Evolutionary conservation across 1,284 basidiomycete species (phyloP), one percentile per base, ranked within the genome.

Genomic region (Pholiota adiposa): DNA sequence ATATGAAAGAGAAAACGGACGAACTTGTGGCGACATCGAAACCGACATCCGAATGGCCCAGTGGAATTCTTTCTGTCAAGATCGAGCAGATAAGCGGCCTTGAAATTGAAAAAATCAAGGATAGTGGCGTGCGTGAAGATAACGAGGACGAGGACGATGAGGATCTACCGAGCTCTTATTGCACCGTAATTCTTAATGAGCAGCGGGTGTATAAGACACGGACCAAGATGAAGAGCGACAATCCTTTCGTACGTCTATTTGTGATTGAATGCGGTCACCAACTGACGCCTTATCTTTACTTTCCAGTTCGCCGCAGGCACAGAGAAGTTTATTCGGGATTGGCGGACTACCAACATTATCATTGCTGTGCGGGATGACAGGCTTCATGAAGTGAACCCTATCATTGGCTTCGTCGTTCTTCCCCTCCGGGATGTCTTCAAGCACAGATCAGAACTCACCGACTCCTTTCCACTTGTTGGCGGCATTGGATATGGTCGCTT

Each of bases 281-380:
- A 38, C 14, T 38, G 36, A 14, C 38, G 19, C 38, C 7, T 51
- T 18, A 3, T 52, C 33, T n/a, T n/a, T n/a, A n/a, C 43, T 51
- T 4, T 6, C 64, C 82, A 70, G 81, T 92, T 86, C 69, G 82
- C 88, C 64, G 89, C 90, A 0, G 83, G 86, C 0, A 88, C 87
- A 12, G 90, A 94, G 73, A 76, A 84, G 34, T 92, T 93, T 70
- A 76, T 93, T 46, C 81, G 87, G 27, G 86, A 93, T 70, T 92
- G 86, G 84, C 77, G 78, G 46, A 80, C 82, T 40, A 83, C 89
- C 14, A 80, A 85, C 12, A 80, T 93, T 21, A 79, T 89, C 19
- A 79, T 93, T 27, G 83, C 89, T 12, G 85, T 92, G n/a, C 83
- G 87, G 44, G 90, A 92, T 71, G 75, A 78, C 51, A 77, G 83